Conservation (phyloP, 768 basidiomycete species). For the Pluteus cervinus region DNA sequence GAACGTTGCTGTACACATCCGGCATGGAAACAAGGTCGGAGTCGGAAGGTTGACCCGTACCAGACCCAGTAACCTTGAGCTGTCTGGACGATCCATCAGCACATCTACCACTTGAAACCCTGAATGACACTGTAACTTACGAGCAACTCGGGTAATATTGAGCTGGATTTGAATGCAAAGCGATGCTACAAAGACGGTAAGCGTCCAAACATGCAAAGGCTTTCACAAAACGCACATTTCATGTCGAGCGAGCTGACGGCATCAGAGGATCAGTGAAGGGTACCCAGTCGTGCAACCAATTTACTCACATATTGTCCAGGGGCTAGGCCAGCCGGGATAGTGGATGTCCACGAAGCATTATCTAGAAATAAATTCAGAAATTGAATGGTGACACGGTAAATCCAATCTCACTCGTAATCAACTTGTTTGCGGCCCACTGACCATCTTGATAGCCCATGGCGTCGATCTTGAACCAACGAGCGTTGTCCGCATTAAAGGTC, state of each 20-base stretch:
- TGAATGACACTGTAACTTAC: conserved; percentile 1
- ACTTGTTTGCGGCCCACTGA: conserved; percentile 38
- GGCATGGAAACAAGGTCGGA: conserved; percentile 29
- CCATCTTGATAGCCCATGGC: conserved; percentile 33
- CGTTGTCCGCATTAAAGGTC: conserved; percentile 28
- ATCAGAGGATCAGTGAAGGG: conserved; percentile 1
- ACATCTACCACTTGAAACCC: neutral
- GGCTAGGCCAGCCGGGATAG: conserved; percentile 33
- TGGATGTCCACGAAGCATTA: conserved; percentile 34
- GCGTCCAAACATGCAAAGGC: neutral
- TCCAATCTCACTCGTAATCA: conserved; percentile 29
- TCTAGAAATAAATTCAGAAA: conserved; percentile 17
- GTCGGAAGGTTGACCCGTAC: conserved; percentile 26
- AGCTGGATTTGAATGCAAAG: conserved; percentile 36
- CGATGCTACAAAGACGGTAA: conserved; percentile 24
- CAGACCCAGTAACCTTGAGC: conserved; percentile 30
- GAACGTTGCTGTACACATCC: conserved; percentile 24
- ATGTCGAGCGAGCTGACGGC: conserved; percentile 35
- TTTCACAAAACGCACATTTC: conserved; percentile 33
- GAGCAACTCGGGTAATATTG: conserved; percentile 35
- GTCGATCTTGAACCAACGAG: conserved; percentile 46
- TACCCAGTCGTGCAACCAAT: conserved; percentile 1
- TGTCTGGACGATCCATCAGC: conserved; percentile 16
- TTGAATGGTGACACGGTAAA: conserved; percentile 3
- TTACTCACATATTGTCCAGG: conserved; percentile 44